phyloP scores from a whole-genome alignment of 257 asterid species.

The Rhazya stricta region DNA sequence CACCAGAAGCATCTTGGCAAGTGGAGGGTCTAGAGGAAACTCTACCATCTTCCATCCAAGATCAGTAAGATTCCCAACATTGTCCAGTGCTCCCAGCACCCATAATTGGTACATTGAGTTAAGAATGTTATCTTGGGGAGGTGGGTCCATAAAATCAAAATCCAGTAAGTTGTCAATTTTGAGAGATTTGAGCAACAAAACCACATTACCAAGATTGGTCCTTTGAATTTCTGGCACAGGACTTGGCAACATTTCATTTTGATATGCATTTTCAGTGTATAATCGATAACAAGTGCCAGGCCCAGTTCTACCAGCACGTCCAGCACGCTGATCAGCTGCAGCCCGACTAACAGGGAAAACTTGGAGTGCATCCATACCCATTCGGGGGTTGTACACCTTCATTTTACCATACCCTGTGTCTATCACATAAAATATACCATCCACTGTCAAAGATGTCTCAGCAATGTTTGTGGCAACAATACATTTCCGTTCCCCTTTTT shows the following conservation, averaged over 20 bases:
- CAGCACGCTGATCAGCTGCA: slow-evolving; percentile 96
- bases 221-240: slow-evolving; percentile 97
- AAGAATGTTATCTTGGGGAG: slow-evolving; percentile 90
- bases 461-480: slow-evolving; percentile 96
- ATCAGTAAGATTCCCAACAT: slow-evolving; percentile 74
- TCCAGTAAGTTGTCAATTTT: slow-evolving; percentile 75
- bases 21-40: slow-evolving; percentile 98
- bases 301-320: slow-evolving; percentile 98
- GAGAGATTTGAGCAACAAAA: slow-evolving; percentile 77
- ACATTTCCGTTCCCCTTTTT: slow-evolving; percentile 93
- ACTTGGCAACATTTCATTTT: slow-evolving; percentile 80
- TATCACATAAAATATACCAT: slow-evolving; percentile 85
- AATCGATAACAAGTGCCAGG: slow-evolving; percentile 97
- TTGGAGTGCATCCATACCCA: slow-evolving; percentile 99
- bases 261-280: slow-evolving; percentile 76
- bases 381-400: slow-evolving; percentile 93
- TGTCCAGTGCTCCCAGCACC: slow-evolving; percentile 90
- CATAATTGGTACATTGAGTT: slow-evolving; percentile 96
- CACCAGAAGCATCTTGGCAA: slow-evolving; percentile 88
- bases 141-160: slow-evolving; percentile 97
- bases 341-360: slow-evolving; percentile 96
- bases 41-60: slow-evolving; percentile 99
- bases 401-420: slow-evolving; percentile 91
- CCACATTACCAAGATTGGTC: slow-evolving; percentile 94
- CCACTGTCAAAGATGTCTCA: slow-evolving; percentile 91